A percentile compares a stretch with the other conserved stretches of the same genome.
These are phyloP conservation scores for Telfairia occidentalis DNA, from an alignment of 331 rosid species.

Conservation along the genomic window DNA sequence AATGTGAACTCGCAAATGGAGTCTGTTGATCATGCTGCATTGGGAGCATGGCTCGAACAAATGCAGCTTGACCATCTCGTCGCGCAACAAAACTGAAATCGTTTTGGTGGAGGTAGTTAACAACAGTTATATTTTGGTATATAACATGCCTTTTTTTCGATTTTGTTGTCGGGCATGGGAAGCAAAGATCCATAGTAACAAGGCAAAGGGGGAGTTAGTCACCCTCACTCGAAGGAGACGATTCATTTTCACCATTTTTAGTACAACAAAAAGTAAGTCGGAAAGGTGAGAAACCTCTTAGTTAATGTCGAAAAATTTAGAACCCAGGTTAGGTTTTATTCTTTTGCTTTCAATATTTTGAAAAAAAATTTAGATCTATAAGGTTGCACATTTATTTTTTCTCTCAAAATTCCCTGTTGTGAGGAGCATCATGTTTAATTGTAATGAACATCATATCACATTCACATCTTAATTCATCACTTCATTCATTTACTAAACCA, in stretches of 20 bases:
- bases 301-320: conserved; percentile 15
- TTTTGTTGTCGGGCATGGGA: conserved; percentile 41
- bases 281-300: conserved; percentile 38
- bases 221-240: conserved; percentile 15
- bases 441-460: conserved; percentile 12
- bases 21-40: conserved; percentile 55
- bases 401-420: conserved; percentile 24
- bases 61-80: conserved; percentile 86
- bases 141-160: conserved; percentile 34
- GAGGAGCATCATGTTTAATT: conserved; percentile 32
- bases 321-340: conserved; percentile 32
- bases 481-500: conserved; percentile 2
- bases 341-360: conserved; percentile 35
- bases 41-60: conserved; percentile 87
- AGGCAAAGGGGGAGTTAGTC: conserved; percentile 11
- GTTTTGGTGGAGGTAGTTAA: conserved; percentile 34
- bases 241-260: conserved; percentile 50
- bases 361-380: conserved; percentile 35
- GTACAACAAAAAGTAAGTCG: conserved; percentile 43
- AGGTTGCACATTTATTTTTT: conserved; percentile 26
- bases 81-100: conserved; percentile 75
- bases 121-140: conserved; percentile 46
- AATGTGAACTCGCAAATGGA: conserved; percentile 43
- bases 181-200: conserved; percentile 16
- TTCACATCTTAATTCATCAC: conserved; percentile 15